Evolutionary conservation across 1,284 basidiomycete genomes (phyloP).

Genomic region (Sporisorium exsertum): DNA sequence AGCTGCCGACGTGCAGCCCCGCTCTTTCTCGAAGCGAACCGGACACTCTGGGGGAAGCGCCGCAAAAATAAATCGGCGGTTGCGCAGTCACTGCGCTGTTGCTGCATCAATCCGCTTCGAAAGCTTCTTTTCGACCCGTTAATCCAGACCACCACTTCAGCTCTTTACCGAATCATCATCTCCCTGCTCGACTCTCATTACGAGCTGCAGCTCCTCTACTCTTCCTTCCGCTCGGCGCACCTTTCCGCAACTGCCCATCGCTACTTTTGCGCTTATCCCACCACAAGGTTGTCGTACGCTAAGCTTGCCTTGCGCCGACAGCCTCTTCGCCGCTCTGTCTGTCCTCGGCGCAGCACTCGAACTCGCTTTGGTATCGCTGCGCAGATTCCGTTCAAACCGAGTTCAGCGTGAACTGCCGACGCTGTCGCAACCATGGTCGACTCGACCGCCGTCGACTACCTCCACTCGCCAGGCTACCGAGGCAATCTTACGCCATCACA

Average conservation of each 20-base stretch:
- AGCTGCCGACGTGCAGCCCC: background rate
- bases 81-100: background rate
- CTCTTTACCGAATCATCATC: background rate
- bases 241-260: no score
- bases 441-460: conserved; percentile 38
- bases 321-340: background rate
- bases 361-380: background rate
- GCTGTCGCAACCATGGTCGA: conserved; percentile 22
- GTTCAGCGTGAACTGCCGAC: no score
- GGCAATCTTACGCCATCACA: conserved; percentile 57
- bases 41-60: no score
- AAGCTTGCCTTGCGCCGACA: background rate
- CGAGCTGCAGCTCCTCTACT: no score
- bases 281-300: background rate
- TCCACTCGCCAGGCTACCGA: conserved; percentile 50
- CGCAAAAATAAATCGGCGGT: background rate
- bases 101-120: background rate
- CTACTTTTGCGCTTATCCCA: background rate
- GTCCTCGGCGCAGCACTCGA: background rate
- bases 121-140: background rate
- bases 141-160: no score
- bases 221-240: background rate
- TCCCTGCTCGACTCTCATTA: background rate
- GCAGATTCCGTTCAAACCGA: conserved; percentile 1
- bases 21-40: background rate